These are phyloP conservation scores for Bolboschoenoplectus hybrid DNA, from an alignment of 202 grass and related monocot species.

Conservation along the genomic window DNA sequence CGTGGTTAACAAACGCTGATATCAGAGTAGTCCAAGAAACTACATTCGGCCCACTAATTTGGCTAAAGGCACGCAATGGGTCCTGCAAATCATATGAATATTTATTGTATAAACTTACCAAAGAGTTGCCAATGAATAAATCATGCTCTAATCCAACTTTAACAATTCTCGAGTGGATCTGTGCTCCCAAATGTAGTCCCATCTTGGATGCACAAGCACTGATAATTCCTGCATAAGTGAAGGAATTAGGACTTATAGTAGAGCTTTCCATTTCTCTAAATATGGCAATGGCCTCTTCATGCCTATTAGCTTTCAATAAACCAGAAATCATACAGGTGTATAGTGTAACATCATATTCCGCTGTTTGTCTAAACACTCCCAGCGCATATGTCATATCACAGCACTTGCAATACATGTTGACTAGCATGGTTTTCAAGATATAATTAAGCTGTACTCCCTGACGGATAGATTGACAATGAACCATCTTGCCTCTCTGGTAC, in stretches of 20 bases:
- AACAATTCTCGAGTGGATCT: slow-evolving; percentile 61
- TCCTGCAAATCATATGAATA: slow-evolving; percentile 43
- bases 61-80: slow-evolving; percentile 44
- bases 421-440: slow-evolving; percentile 71
- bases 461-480: slow-evolving; percentile 74
- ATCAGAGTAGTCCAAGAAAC: slow-evolving; percentile 78
- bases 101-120: slow-evolving; percentile 71
- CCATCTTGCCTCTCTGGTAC: slow-evolving; percentile 40
- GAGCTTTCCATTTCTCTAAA: slow-evolving; percentile 53
- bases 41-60: slow-evolving; percentile 55
- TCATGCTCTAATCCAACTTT: slow-evolving; percentile 56
- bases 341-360: slow-evolving; percentile 63
- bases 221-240: slow-evolving; percentile 66
- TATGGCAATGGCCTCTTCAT: slow-evolving; percentile 47
- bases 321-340: slow-evolving; percentile 67
- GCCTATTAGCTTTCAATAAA: slow-evolving; percentile 45
- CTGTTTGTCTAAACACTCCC: slow-evolving; percentile 52
- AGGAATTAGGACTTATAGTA: slow-evolving; percentile 51
- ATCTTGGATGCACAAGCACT: slow-evolving; percentile 44
- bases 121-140: slow-evolving; percentile 60
- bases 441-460: slow-evolving; percentile 53
- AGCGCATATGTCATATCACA: slow-evolving; percentile 45
- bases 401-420: slow-evolving; percentile 75
- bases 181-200: slow-evolving; percentile 44
- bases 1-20: slow-evolving; percentile 47